These are phyloP conservation scores for Colletotrichum theobromicola DNA, from an alignment of 2,329 filamentous ascomycete species.

Conservation along the genomic window DNA sequence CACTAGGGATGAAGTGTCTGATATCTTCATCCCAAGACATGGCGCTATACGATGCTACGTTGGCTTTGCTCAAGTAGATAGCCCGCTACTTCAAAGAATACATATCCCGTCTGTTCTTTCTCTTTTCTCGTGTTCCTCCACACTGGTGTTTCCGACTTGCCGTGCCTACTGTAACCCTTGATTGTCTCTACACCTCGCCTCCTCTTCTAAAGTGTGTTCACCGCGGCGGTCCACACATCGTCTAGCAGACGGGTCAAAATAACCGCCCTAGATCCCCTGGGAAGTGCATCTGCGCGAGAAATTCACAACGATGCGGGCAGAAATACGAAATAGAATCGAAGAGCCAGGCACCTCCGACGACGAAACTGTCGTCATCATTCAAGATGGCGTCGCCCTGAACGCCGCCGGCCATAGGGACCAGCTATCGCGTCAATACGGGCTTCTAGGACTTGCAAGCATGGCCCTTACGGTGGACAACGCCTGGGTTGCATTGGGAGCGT, in stretches of 20 bases:
- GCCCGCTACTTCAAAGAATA: background rate
- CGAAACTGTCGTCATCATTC: slow-evolving; percentile 37
- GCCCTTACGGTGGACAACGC: slow-evolving; percentile 69
- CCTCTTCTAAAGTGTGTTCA: background rate
- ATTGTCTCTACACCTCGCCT: background rate
- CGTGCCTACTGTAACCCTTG: background rate
- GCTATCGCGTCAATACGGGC: slow-evolving; percentile 65
- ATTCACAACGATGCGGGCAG: background rate
- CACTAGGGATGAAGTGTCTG: background rate
- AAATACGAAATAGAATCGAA: background rate
- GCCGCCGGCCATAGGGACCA: slow-evolving; percentile 69
- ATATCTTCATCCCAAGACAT: slow-evolving; percentile 1
- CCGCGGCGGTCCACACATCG: background rate
- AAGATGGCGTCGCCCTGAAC: slow-evolving; percentile 57
- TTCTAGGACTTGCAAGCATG: slow-evolving; percentile 63
- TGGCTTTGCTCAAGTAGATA: background rate
- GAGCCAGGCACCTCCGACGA: slow-evolving; percentile 25
- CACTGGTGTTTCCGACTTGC: background rate
- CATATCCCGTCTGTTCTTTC: background rate
- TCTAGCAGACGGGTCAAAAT: background rate
- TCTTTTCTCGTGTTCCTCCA: background rate
- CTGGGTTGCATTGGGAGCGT: slow-evolving; percentile 68
- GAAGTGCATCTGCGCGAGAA: background rate
- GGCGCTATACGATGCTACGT: background rate
- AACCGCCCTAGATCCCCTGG: background rate